phyloP scores from a whole-genome alignment of 176 grass and related monocot genomes.

The Ananas comosus region DNA sequence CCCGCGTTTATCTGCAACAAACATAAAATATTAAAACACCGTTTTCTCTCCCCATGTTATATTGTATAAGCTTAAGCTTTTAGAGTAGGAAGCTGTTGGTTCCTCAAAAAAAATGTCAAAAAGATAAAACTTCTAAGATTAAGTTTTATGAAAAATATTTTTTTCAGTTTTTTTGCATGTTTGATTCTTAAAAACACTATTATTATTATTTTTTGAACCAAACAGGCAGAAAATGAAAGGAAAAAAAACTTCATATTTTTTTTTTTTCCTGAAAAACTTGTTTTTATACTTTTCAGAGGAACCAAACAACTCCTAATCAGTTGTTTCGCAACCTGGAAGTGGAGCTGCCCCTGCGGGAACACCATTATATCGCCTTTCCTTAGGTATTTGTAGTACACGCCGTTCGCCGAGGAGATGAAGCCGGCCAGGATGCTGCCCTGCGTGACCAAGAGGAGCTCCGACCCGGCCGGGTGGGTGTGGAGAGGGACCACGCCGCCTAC shows the following conservation, averaged over 20 bases:
- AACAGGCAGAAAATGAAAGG: too few relatives aligned
- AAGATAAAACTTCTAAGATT: background rate
- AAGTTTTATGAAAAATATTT: too few relatives aligned
- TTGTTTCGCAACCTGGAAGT: conserved; percentile 31
- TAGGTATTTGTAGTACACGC: conserved; percentile 40
- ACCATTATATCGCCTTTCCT: conserved; percentile 48
- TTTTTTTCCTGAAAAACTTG: too few relatives aligned
- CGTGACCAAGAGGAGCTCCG: conserved; percentile 51
- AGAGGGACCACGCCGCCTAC: conserved; percentile 49
- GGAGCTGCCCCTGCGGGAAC: conserved; percentile 64
- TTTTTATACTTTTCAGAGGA: too few relatives aligned
- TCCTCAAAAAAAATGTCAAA: background rate
- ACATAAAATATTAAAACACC: background rate
- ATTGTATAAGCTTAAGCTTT: background rate
- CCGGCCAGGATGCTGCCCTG: conserved; percentile 41
- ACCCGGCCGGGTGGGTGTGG: conserved; percentile 56
- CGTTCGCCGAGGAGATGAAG: conserved; percentile 59
- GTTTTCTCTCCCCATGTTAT: background rate
- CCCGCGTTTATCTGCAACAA: conserved; percentile 43
- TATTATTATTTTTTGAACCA: too few relatives aligned
- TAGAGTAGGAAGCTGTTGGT: background rate
- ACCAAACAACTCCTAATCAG: background rate
- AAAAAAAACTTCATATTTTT: too few relatives aligned
- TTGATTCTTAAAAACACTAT: too few relatives aligned
- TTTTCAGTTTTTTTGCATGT: too few relatives aligned